These are phyloP conservation scores for barley (Hordeum vulgare) DNA, from an alignment of 176 grass and related monocot species.

Conservation along the genomic window DNA sequence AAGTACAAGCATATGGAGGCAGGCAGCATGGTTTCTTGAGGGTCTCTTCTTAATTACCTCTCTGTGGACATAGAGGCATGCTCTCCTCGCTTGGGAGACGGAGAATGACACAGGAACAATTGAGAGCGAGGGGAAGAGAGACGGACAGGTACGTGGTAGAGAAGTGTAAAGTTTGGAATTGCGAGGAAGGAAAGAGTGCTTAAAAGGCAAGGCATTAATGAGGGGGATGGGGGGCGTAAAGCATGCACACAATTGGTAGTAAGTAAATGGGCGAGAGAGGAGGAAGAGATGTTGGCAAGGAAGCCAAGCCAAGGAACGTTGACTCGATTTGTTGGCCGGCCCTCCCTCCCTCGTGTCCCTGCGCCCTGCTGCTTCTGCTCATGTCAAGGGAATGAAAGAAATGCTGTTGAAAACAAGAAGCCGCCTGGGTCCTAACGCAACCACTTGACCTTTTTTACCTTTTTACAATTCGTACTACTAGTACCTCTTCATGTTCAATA, in stretches of 20 bases:
- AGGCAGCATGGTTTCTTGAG: not conserved
- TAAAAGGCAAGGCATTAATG: constrained; percentile 83
- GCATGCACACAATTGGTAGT: constrained; percentile 43
- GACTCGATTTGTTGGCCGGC: constrained; percentile 37
- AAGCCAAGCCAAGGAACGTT: constrained; percentile 9
- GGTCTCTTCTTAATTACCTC: constrained; percentile 39
- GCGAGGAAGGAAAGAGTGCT: constrained; percentile 71
- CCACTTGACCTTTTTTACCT: not conserved
- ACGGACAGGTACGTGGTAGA: constrained; percentile 22
- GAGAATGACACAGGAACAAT: not conserved
- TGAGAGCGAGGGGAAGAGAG: not conserved
- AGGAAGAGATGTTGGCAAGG: constrained; percentile 18
- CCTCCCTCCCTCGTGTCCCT: not conserved
- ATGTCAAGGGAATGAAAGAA: constrained; percentile 31
- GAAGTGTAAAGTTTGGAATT: constrained; percentile 42
- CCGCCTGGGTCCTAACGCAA: too few relatives aligned
- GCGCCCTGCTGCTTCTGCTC: constrained; percentile 31
- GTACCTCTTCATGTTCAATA: too few relatives aligned
- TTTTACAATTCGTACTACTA: too few relatives aligned
- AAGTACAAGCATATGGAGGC: not conserved
- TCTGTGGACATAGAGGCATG: constrained; percentile 93
- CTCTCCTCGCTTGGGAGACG: constrained; percentile 29
- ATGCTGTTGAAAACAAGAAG: not conserved
- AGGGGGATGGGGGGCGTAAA: constrained; percentile 60
- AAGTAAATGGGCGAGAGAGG: constrained; percentile 31